Base-by-base conservation (phyloP, 176 grass and related monocot genomes). In the Alloteropsis semialata region DNA sequence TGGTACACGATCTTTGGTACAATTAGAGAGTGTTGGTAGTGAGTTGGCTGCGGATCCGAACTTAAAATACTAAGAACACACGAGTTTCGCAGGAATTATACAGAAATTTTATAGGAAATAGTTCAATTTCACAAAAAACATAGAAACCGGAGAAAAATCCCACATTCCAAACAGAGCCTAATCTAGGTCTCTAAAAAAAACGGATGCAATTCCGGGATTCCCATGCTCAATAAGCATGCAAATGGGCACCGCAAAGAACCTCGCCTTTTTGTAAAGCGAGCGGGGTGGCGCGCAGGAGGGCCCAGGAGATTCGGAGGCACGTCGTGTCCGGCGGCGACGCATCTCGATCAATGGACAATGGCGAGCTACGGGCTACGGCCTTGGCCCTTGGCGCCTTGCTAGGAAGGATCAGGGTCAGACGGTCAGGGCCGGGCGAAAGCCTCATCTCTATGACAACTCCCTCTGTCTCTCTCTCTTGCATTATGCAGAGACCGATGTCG, bases 261-360 rank as follows among this genome's bases (percentile, higher is more conserved):
- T 59, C 38, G 24, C 85, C 85, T 81, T 87, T 87, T 19, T 10
- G 78, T 49, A 82, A 87, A 87, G 85, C 78, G 32, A 21, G 24
- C 65, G 17, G 77, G 61, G 48, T 74, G 84, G 27, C 66, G 45
- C 57, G 69, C 13, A 24, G 19, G 41, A 56, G 71, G 59, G 15
- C 63, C 49, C 66, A 49, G 45, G 16, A 65, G 51, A 85, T 79
- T 85, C 65, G 42, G 41, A 45, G 75, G 38, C 75, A 61, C 38
- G 16, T 29, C 37, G 24, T 61, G 72, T 18, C 48, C 48, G 21
- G 21, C 33, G 56, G 21, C 33, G 56, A 62, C 55, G 56, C 75
- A 63, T 63, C 56, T 63, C 56, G 10, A 50, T 17, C 16, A 32
- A 14, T 22, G 75, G 25, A 78, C n/a, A n/a, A n/a, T 21, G 75